Percentiles rank a stretch among this genome's conserved stretches.
phyloP scores from a whole-genome alignment of 352 stramenopile genomes.

The Globisporangium sylvaticum region DNA sequence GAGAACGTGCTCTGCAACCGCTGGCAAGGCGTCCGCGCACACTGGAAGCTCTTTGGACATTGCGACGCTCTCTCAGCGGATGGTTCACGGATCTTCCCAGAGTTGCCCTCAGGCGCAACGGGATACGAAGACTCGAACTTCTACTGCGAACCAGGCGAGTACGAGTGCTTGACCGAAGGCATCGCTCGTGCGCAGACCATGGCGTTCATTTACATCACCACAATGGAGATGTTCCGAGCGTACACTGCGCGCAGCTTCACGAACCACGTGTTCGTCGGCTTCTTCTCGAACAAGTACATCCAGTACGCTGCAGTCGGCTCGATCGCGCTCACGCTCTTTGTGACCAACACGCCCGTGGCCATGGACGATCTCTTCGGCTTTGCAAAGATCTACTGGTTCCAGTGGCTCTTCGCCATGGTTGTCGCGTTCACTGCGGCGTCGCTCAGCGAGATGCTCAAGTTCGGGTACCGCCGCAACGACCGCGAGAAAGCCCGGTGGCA shows the following conservation, averaged over 20 bases:
- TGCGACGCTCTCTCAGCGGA: constrained; percentile 38
- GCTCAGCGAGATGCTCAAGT: constrained; percentile 39
- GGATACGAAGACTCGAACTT: constrained; percentile 33
- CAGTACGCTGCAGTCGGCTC: constrained; percentile 35
- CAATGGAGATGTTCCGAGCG: constrained; percentile 42
- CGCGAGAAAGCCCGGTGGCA: constrained; percentile 25
- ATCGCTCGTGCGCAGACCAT: constrained; percentile 40
- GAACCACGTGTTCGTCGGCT: constrained; percentile 33
- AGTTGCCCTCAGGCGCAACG: constrained; percentile 23
- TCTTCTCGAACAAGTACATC: constrained; percentile 41
- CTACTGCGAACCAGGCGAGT: constrained; percentile 62
- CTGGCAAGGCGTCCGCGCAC: constrained; percentile 43
- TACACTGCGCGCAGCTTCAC: constrained; percentile 48
- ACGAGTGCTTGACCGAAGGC: constrained; percentile 40
- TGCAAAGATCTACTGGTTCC: constrained; percentile 35
- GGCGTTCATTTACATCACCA: constrained; percentile 47
- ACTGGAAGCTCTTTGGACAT: constrained; percentile 58
- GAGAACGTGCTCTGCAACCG: constrained; percentile 47
- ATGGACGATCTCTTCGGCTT: constrained; percentile 42
- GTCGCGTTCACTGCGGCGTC: constrained; percentile 28
- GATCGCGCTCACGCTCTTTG: constrained; percentile 31
- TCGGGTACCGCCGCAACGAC: constrained; percentile 33
- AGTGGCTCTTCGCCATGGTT: constrained; percentile 37
- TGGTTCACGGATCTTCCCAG: constrained; percentile 49
- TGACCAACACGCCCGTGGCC: constrained; percentile 32